Evolutionary conservation across 2,329 filamentous ascomycete species (phyloP).

Genomic region (Zymoseptoria tritici): DNA sequence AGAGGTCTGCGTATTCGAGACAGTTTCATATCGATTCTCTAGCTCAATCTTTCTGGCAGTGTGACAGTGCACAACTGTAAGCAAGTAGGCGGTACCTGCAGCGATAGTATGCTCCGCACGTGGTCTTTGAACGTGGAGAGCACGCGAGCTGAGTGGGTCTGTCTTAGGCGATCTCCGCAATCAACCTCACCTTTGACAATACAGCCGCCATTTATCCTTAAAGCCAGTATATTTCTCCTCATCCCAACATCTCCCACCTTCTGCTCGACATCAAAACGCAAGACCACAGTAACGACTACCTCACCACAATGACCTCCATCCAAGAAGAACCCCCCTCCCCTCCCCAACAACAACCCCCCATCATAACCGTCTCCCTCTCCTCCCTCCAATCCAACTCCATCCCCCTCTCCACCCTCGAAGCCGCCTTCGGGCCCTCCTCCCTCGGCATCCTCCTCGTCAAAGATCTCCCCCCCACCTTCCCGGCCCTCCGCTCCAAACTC

Average conservation of each 20-base stretch:
- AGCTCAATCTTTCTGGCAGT: not conserved
- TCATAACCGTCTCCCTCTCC: slow-evolving; percentile 43
- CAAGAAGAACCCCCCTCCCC: not conserved
- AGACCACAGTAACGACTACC: not conserved
- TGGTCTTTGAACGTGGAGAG: not conserved
- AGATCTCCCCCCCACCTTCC: slow-evolving; percentile 67
- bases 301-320: slow-evolving; percentile 10
- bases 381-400: slow-evolving; percentile 44
- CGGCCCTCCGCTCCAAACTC: slow-evolving; percentile 61
- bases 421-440: slow-evolving; percentile 84
- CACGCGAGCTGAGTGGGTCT: not conserved
- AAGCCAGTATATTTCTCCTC: not conserved
- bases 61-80: too few species aligned
- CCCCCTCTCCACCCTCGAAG: slow-evolving; percentile 59
- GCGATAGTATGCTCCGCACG: too few species aligned
- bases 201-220: not conserved
- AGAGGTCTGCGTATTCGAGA: not conserved
- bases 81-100: too few species aligned
- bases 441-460: slow-evolving; percentile 91
- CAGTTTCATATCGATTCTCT: not conserved
- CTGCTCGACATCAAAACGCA: not conserved
- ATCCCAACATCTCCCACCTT: not conserved
- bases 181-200: not conserved
- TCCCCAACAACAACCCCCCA: slow-evolving; percentile 15
- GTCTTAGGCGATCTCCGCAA: not conserved